Conservation (phyloP, 495 filamentous ascomycete genomes). For the Aspergillus nidulans region DNA sequence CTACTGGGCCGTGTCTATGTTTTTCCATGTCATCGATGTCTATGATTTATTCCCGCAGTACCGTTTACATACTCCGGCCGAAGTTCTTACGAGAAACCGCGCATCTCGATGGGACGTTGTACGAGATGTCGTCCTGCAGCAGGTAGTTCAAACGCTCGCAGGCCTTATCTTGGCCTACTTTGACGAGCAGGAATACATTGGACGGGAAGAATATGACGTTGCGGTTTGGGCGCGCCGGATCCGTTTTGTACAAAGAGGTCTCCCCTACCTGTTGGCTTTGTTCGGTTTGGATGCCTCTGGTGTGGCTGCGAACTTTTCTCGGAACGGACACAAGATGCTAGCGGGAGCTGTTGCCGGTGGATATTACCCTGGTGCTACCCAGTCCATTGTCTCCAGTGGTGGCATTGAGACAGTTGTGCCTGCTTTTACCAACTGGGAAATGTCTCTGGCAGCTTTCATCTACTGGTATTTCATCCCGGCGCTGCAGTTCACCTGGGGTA, state of each 20-base stretch:
- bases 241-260: constrained; percentile 60
- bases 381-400: constrained; percentile 30
- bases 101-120: constrained; percentile 77
- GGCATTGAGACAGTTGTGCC: constrained; percentile 32
- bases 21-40: constrained; percentile 82
- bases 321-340: constrained; percentile 54
- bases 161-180: constrained; percentile 57
- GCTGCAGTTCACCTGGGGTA: constrained; percentile 67
- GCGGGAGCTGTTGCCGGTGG: constrained; percentile 70
- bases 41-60: constrained; percentile 81
- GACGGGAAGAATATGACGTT: constrained; percentile 77
- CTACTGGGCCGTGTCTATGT: constrained; percentile 82
- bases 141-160: constrained; percentile 75
- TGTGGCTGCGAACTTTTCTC: constrained; percentile 33
- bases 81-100: constrained; percentile 80
- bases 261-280: constrained; percentile 54
- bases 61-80: constrained; percentile 86
- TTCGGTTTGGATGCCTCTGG: constrained; percentile 40
- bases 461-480: constrained; percentile 76
- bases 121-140: constrained; percentile 82
- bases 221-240: constrained; percentile 75
- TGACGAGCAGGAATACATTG: constrained; percentile 60
- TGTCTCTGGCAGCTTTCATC: constrained; percentile 63
- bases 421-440: constrained; percentile 61
- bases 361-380: constrained; percentile 54